phyloP scores from a whole-genome alignment of 1,284 basidiomycete species.

The Microbotryum scabiosae region DNA sequence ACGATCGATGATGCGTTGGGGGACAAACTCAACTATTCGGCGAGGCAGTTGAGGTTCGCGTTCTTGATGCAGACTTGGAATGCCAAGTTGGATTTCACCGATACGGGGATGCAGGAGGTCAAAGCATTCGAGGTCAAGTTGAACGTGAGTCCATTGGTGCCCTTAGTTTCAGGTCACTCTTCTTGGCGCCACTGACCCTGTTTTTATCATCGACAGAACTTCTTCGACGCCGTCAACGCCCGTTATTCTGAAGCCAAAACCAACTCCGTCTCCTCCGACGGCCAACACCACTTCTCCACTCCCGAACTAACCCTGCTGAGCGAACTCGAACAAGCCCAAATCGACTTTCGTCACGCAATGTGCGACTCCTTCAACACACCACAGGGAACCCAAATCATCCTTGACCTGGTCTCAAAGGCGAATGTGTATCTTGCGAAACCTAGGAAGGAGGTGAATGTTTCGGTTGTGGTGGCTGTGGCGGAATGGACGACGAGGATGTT shows the following conservation, averaged over 20 bases:
- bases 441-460: conserved; percentile 50
- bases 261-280: conserved; percentile 38
- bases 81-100: conserved; percentile 87
- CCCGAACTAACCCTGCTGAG: conserved; percentile 41
- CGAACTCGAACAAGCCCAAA: conserved; percentile 61
- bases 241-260: conserved; percentile 47
- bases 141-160: conserved; percentile 78
- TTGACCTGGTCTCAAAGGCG: conserved; percentile 75
- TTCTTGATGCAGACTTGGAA: conserved; percentile 92
- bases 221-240: conserved; percentile 82
- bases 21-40: conserved; percentile 55
- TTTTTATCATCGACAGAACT: conserved; percentile 57
- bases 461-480: conserved; percentile 62
- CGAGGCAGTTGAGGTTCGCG: conserved; percentile 86
- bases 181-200: no score
- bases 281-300: conserved; percentile 46
- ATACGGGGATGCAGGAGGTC: conserved; percentile 76
- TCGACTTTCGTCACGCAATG: conserved; percentile 75
- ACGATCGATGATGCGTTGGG: conserved; percentile 93
- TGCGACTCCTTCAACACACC: conserved; percentile 98
- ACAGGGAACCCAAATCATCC: conserved; percentile 63
- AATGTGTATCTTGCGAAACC: conserved; percentile 68
- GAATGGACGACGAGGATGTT: conserved; percentile 85
- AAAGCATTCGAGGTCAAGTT: conserved; percentile 74
- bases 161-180: no score